Base-by-base conservation (phyloP, 1,139 yeast species). In the Ogataea hybrid region DNA sequence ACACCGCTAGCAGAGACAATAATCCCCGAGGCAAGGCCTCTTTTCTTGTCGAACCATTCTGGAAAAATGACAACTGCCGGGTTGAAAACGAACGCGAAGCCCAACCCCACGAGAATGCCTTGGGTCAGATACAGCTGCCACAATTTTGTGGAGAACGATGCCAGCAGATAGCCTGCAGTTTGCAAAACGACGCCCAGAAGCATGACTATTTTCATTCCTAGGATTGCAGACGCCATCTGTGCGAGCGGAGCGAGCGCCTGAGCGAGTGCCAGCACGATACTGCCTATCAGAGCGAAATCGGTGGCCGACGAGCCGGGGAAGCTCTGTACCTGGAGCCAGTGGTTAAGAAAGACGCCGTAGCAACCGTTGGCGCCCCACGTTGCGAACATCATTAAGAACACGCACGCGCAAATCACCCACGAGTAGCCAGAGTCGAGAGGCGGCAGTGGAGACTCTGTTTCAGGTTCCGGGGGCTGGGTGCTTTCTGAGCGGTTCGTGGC, bases 361-460 rank as follows among this genome's bases (percentile, higher is more conserved):
- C 70, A 64, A 2, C 76, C 69, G 49, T 69, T 71, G 21, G 73
- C 62, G 9, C 80, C 80, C 80, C 80, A 75, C 2, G 78, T 72
- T 22, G 73, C 27, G 10, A 54, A 38, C 18, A 49, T 27, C n/a
- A 52, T 28, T 5, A 46, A 7, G 15, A 44, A 43, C 10, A 33
- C 46, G 5, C 42, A 37, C 12, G 43, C 33, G 25, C 53, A 52
- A n/a, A 51, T 36, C 10, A 49, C 52, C 59, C 59, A 56, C 2
- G 54, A 52, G 23, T 53, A 53, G 2, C 57, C 57, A 11, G 41
- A 33, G 32, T 55, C 59, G 12, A 42, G 37, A 7, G 53, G 51
- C 5, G 51, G 52, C 21, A 46, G 46, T 4, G 37, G 10, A 8
- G 28, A 11, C 29, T 15, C 35, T 4, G 33, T 22, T 15, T 32